These are phyloP conservation scores for Myochromella boudieri DNA, from an alignment of 768 basidiomycete genomes.

Conservation along the genomic window DNA sequence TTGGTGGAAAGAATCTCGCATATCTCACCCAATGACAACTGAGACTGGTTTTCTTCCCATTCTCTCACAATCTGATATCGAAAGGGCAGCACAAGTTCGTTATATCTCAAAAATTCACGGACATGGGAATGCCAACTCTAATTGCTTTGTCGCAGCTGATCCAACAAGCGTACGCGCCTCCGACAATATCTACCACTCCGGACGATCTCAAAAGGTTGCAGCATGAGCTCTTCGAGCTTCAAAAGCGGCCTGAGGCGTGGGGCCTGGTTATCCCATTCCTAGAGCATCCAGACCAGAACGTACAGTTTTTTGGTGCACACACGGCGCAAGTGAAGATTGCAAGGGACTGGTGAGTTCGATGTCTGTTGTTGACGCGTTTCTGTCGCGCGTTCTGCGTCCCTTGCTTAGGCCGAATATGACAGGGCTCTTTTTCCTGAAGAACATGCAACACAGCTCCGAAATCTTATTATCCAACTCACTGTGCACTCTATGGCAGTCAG, in stretches of 20 bases:
- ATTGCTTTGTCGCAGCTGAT: slow-evolving; percentile 50
- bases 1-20: not conserved
- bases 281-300: slow-evolving; percentile 70
- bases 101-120: slow-evolving; percentile 18
- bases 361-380: not conserved
- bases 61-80: slow-evolving; percentile 50
- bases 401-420: not conserved
- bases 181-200: slow-evolving; percentile 44
- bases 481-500: slow-evolving; percentile 60
- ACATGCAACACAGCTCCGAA: slow-evolving; percentile 55
- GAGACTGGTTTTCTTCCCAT: slow-evolving; percentile 50
- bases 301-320: slow-evolving; percentile 95
- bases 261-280: slow-evolving; percentile 79
- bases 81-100: slow-evolving; percentile 61
- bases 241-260: slow-evolving; percentile 80
- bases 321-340: slow-evolving; percentile 93
- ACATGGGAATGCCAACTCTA: not conserved
- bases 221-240: slow-evolving; percentile 73
- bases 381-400: not conserved
- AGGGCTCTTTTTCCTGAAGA: slow-evolving; percentile 75
- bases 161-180: slow-evolving; percentile 62
- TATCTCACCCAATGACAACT: slow-evolving; percentile 21
- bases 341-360: slow-evolving; percentile 72
- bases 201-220: slow-evolving; percentile 66
- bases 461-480: slow-evolving; percentile 70